phyloP scores from a whole-genome alignment of 2,329 filamentous ascomycete genomes.

The Fusarium stilboides region DNA sequence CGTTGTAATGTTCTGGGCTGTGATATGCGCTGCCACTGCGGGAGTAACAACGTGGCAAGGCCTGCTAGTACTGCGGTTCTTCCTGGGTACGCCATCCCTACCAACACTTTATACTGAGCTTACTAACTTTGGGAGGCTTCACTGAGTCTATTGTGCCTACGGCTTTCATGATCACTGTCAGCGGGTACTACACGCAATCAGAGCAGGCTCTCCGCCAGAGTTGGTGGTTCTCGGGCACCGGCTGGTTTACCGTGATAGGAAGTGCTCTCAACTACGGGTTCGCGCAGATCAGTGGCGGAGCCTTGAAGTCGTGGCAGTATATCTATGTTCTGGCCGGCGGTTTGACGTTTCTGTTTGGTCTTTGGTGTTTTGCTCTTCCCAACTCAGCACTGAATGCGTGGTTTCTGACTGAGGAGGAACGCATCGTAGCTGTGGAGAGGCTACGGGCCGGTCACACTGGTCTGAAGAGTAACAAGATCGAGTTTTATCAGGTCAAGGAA shows the following conservation, averaged over 20 bases:
- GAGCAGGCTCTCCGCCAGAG: constrained; percentile 76
- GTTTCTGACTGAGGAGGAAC: constrained; percentile 76
- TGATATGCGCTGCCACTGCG: constrained; percentile 77
- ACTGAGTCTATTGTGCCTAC: constrained; percentile 76
- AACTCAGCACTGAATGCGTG: constrained; percentile 76
- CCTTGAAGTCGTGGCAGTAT: constrained; percentile 75
- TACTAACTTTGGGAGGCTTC: constrained; percentile 52
- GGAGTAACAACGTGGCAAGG: constrained; percentile 74
- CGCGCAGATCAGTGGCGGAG: constrained; percentile 70
- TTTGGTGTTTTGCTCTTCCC: constrained; percentile 75
- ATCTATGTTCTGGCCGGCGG: constrained; percentile 77
- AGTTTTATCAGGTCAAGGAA: constrained; percentile 70
- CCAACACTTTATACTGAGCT: not conserved
- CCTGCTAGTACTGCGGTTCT: constrained; percentile 76
- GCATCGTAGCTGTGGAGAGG: constrained; percentile 74
- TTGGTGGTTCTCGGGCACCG: constrained; percentile 76
- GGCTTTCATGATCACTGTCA: constrained; percentile 75
- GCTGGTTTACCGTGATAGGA: constrained; percentile 74
- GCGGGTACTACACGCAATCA: constrained; percentile 73
- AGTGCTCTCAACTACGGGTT: constrained; percentile 77
- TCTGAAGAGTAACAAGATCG: constrained; percentile 73
- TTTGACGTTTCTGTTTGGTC: constrained; percentile 74
- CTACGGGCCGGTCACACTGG: constrained; percentile 74
- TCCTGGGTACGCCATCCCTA: constrained; percentile 58
- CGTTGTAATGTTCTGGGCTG: constrained; percentile 75